Conservation (phyloP, 1,284 basidiomycete genomes). For the Sanghuangporus sanghuang region DNA sequence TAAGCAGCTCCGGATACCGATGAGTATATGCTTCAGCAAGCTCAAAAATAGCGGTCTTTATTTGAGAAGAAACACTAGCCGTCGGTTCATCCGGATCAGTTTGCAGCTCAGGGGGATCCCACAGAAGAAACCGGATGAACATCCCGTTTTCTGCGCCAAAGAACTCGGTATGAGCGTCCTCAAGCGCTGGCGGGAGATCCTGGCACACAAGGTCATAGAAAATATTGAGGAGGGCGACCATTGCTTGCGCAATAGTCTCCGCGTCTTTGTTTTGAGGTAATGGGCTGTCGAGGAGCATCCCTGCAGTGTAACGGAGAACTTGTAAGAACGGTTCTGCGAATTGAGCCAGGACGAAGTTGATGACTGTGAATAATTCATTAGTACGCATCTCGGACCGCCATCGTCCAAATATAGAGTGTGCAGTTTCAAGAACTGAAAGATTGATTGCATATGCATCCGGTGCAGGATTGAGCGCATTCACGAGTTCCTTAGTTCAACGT, state of each 20-base stretch:
- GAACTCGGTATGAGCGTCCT: slow-evolving; percentile 83
- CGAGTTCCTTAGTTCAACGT: slow-evolving; percentile 62
- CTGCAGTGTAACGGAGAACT: slow-evolving; percentile 69
- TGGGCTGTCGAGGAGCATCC: slow-evolving; percentile 40
- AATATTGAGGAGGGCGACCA: slow-evolving; percentile 79
- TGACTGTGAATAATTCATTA: slow-evolving; percentile 84
- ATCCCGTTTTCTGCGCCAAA: slow-evolving; percentile 67
- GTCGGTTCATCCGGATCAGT: slow-evolving; percentile 82
- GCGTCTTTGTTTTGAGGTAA: slow-evolving; percentile 30
- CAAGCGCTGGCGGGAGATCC: slow-evolving; percentile 91
- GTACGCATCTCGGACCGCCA: slow-evolving; percentile 92
- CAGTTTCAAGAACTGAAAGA: slow-evolving; percentile 87
- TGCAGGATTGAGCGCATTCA: slow-evolving; percentile 53
- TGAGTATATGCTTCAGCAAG: slow-evolving; percentile 34
- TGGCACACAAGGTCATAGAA: slow-evolving; percentile 95
- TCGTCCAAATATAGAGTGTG: slow-evolving; percentile 91
- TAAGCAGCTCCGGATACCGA: slow-evolving; percentile 47
- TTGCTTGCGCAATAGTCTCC: slow-evolving; percentile 59
- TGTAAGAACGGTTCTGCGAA: slow-evolving; percentile 84
- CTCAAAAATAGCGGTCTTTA: slow-evolving; percentile 89
- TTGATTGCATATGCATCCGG: slow-evolving; percentile 74
- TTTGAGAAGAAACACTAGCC: slow-evolving; percentile 79
- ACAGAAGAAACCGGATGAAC: slow-evolving; percentile 76
- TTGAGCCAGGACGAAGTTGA: slow-evolving; percentile 85
- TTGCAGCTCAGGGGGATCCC: slow-evolving; percentile 67